Evolutionary conservation across 2,329 filamentous ascomycete genomes (phyloP).

Genomic region (Arachnopeziza araneosa): DNA sequence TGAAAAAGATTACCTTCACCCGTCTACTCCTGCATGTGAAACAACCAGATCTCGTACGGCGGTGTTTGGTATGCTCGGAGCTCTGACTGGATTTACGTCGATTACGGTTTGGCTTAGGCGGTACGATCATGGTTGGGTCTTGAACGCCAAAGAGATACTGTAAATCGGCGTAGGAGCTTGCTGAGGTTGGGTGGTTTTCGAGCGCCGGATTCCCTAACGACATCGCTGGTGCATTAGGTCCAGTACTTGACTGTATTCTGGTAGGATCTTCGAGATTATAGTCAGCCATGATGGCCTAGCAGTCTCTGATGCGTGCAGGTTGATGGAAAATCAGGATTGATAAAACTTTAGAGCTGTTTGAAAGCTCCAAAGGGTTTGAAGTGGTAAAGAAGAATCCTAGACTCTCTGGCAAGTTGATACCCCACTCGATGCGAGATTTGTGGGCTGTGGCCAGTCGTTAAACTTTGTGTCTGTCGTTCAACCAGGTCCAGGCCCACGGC

Average conservation of each 20-base stretch:
- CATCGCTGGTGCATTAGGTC: neutral
- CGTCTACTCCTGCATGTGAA: constrained; percentile 84
- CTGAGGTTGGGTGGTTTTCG: constrained; percentile 17
- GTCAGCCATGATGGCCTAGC: neutral
- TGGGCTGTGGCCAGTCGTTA: neutral
- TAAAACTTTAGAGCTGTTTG: neutral
- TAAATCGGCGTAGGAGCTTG: constrained; percentile 25
- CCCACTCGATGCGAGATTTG: neutral
- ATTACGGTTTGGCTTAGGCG: constrained; percentile 23
- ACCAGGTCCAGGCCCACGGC: neutral
- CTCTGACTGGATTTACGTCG: constrained; percentile 25
- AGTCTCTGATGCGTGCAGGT: neutral
- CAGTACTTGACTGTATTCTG: neutral
- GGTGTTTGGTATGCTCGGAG: constrained; percentile 67
- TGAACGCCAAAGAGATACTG: constrained; percentile 28
- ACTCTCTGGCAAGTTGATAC: neutral
- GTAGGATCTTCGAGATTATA: neutral
- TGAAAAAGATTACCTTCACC: constrained; percentile 58
- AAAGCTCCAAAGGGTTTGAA: neutral
- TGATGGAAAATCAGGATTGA: neutral
- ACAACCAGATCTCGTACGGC: constrained; percentile 88
- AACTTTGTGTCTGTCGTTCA: neutral
- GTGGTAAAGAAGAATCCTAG: neutral
- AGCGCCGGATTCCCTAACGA: neutral
- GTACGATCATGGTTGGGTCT: constrained; percentile 23